These are phyloP conservation scores for Neonectria faginata DNA, from an alignment of 2,329 filamentous ascomycete species.

Conservation along the genomic window DNA sequence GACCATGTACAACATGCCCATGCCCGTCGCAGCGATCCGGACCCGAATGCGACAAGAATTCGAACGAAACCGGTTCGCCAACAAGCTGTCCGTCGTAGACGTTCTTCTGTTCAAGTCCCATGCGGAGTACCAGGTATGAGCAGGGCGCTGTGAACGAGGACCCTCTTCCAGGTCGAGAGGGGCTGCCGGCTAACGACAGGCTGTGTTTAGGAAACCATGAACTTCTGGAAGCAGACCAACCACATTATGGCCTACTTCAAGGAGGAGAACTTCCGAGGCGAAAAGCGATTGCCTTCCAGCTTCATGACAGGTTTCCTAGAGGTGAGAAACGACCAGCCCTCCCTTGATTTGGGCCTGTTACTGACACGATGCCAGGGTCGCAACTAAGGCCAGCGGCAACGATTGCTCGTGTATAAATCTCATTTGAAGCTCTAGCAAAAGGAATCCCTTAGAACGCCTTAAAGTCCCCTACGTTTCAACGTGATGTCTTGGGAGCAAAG, in stretches of 20 bases:
- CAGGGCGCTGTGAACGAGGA: constrained; percentile 64
- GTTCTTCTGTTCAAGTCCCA: constrained; percentile 92
- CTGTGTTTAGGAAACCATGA: constrained; percentile 85
- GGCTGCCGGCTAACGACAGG: constrained; percentile 30
- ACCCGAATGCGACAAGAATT: constrained; percentile 97
- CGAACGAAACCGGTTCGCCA: constrained; percentile 93
- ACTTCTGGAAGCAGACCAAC: constrained; percentile 98
- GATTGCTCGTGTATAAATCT: constrained; percentile 52
- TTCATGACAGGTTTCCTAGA: constrained; percentile 97
- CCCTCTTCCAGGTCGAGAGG: constrained; percentile 59
- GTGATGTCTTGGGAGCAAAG: constrained; percentile 37
- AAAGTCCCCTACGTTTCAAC: constrained; percentile 42
- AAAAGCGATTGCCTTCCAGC: constrained; percentile 82
- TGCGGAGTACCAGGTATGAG: constrained; percentile 87
- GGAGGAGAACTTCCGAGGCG: constrained; percentile 80
- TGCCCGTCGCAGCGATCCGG: constrained; percentile 87
- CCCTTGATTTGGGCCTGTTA: neutral
- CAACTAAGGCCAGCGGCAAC: constrained; percentile 59
- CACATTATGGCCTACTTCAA: constrained; percentile 98
- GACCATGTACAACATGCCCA: constrained; percentile 93
- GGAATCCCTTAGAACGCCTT: constrained; percentile 50
- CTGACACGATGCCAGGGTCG: constrained; percentile 59
- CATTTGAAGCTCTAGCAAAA: constrained; percentile 45
- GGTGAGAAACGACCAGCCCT: constrained; percentile 64
- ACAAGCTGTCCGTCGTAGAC: constrained; percentile 88